Base-by-base conservation (phyloP, 148 eudicot species). In the Simmondsia chinensis region DNA sequence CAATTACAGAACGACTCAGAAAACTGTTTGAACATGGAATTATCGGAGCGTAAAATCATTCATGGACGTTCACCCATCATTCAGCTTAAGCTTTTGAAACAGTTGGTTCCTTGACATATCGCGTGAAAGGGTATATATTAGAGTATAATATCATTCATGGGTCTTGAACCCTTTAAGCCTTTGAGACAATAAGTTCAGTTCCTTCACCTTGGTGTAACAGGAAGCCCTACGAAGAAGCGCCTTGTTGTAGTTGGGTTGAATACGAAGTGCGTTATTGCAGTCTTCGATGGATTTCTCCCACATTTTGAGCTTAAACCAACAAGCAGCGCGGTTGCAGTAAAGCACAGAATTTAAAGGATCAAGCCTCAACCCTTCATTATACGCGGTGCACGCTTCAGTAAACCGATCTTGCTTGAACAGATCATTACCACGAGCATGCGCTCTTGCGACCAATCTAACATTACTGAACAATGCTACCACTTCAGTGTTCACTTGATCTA, bases 301-400 rank as follows among this genome's bases (percentile, higher is more conserved):
- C 48, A 55, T 57, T 40, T 78, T 78, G 57, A 91, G 80, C 74
- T 72, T 85, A 69, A 13, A 85, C 87, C 82, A 85, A 61, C 95
- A 91, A 52, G 97, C 97, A 43, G 97, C 97, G 64, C 95, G 63
- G 39, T 91, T 91, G 68, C 95, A 79, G 48, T 76, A 82, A 13
- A 91, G 83, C 61, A 91, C 80, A 1, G 97, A 65, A 58, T 70
- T 85, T 40, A 74, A 72, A 29, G 95, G 81, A 55, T 91, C 88
- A 20, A 69, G 58, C 41, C 52, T 76, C 23, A 91, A 74, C 58
- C 97, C 97, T 68, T 91, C 97, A 15, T 73, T 85, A 57, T 91
- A 91, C 29, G 97, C 95, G 29, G 83, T 48, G 49, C 79, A 72
- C 20, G 97, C 97, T 73, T 91, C 97, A 22, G 95, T 85, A 51